phyloP scores from a whole-genome alignment of 805 yeast species.

The Tetrapisispora fleetii region DNA sequence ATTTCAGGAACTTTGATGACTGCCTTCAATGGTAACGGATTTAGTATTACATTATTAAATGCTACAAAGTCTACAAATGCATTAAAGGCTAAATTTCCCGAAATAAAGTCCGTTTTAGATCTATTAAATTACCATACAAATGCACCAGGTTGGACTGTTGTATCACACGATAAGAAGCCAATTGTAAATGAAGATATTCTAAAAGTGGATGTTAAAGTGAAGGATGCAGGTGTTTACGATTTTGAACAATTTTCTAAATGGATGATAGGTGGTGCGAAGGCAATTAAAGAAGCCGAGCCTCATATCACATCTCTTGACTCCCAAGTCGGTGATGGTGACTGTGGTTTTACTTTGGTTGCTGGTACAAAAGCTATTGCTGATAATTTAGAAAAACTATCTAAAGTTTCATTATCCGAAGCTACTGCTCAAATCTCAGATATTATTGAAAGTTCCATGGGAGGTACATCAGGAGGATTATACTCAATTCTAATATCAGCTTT shows the following conservation, averaged over 20 bases:
- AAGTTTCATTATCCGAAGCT: constrained; percentile 40
- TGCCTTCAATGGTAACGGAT: constrained; percentile 86
- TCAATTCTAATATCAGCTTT: constrained; percentile 77
- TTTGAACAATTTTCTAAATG: constrained; percentile 26
- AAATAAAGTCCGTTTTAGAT: constrained; percentile 34
- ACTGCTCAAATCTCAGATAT: constrained; percentile 67
- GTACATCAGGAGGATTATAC: constrained; percentile 90
- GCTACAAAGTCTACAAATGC: constrained; percentile 40
- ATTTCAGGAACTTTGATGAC: constrained; percentile 77
- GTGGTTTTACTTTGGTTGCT: constrained; percentile 80
- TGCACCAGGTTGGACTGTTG: constrained; percentile 67
- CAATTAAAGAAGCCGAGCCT: constrained; percentile 60
- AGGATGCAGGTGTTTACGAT: constrained; percentile 31
- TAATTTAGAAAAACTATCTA: constrained; percentile 37
- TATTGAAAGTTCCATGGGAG: constrained; percentile 92
- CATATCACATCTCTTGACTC: constrained; percentile 78
- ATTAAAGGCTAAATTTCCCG: constrained; percentile 26
- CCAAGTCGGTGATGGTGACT: constrained; percentile 92
- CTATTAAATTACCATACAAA: constrained; percentile 62
- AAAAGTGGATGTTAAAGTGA: constrained; percentile 25
- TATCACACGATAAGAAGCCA: constrained; percentile 22
- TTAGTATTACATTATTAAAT: constrained; percentile 74
- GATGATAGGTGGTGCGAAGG: constrained; percentile 41
- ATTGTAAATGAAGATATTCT: constrained; percentile 22
- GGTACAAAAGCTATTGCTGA: constrained; percentile 69